Evolutionary conservation across 1,284 basidiomycete genomes (phyloP), one percentile per base, ranked within the genome.

Genomic region (Mycosarcoma mackinlayi): DNA sequence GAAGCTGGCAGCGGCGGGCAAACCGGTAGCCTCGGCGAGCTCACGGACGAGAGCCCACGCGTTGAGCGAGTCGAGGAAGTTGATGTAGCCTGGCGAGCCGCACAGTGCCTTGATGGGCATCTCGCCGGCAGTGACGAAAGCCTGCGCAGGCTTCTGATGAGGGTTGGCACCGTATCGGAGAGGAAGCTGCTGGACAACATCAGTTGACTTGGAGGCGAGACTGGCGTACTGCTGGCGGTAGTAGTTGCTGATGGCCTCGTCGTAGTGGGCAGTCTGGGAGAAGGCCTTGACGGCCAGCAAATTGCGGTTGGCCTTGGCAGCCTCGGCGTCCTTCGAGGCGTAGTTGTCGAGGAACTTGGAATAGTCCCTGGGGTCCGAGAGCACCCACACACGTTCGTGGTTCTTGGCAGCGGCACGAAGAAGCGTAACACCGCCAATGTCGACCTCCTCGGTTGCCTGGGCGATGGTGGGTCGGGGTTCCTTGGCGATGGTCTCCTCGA

Each of bases 381-480:
- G 87, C 62, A 98, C 90, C 78, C 78, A 82, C 35, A 82, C 80
- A 33, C 80, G 77, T 63, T 88, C 91, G 85, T 98, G 96, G 85
- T 99, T 99, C 86, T 99, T 99, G 60, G 96, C 96, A 6, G 94
- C 96, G 7, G 96, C 96, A 56, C 96, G 92, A 49, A 98, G 89
- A 23, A 99, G 90, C 2, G 96, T 98, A 38, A 99, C 96, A 44
- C 96, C 96, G 6, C 96, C 96, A 71, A 98, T 98, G 85, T 99
- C 96, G 76, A 99, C 92, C 85, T 99, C 96, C 84, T 99, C 96
- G 58, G 98, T 90, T 13, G 95, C 95, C 64, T 92, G 90, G 3
- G 92, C 89, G 69, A 98, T 88, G 16, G 93, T 93, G 84, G 94
- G 95, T 75, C 89, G 88, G 0, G 94, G 92, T 81, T 91, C 90